Percentiles rank a stretch among this genome's conserved stretches.
Evolutionary conservation across 176 grass and related monocot genomes (phyloP).

Genomic region (Thalia dealbata): DNA sequence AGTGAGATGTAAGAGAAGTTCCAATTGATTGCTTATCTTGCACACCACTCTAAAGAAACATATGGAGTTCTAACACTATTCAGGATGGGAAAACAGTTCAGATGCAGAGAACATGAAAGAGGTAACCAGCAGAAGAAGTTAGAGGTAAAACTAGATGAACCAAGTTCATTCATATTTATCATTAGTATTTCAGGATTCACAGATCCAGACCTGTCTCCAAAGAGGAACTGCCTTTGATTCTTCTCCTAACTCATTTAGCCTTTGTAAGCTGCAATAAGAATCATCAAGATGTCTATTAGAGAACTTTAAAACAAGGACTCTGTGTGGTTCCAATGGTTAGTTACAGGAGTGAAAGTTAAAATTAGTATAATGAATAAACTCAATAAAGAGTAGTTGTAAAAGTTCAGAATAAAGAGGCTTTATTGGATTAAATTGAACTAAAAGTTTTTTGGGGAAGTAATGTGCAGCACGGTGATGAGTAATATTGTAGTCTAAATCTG

Average conservation of each 20-base stretch:
- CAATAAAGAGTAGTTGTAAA: not conserved
- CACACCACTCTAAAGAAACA: too few relatives aligned
- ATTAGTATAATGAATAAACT: not conserved
- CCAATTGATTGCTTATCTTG: too few relatives aligned
- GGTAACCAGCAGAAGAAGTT: not conserved
- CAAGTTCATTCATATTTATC: not conserved
- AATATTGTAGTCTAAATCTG: too few relatives aligned
- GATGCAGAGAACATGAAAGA: too few relatives aligned
- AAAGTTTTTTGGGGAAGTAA: not conserved
- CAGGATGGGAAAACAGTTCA: too few relatives aligned
- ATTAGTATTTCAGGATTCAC: not conserved
- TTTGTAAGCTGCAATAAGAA: conserved; percentile 57
- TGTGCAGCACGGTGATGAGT: not conserved
- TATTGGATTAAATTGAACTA: not conserved
- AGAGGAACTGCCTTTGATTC: conserved; percentile 66
- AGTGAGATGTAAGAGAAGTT: too few relatives aligned
- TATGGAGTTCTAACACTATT: too few relatives aligned
- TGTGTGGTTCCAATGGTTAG: not conserved
- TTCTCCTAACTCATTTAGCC: conserved; percentile 51
- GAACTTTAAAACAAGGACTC: not conserved
- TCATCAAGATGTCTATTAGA: conserved; percentile 20
- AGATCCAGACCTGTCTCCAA: conserved; percentile 64
- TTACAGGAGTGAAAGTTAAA: not conserved
- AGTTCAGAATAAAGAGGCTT: not conserved
- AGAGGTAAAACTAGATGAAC: conserved; percentile 9